Conservation (phyloP, 169 alveolate species). For the Plasmodium malariae region DNA sequence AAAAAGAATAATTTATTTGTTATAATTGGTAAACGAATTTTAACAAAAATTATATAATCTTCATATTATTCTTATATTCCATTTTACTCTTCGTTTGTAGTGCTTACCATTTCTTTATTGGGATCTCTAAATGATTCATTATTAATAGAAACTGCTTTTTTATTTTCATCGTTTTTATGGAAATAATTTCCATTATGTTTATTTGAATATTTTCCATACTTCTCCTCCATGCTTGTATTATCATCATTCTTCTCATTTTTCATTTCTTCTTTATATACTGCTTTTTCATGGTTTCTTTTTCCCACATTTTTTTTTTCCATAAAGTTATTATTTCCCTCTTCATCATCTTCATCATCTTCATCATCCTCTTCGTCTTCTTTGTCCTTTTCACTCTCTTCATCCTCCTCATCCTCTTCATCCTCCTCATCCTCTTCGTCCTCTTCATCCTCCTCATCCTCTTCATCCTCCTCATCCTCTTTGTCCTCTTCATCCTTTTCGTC, state of each 20-base stretch:
- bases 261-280: not conserved
- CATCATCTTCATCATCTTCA: not conserved
- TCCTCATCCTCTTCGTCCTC: conserved; percentile 8
- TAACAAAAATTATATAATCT: not conserved
- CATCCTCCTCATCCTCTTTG: not conserved
- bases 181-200: conserved; percentile 9
- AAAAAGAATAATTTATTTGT: too few species aligned
- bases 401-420: not conserved
- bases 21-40: too few species aligned
- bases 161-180: not conserved
- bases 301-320: not conserved
- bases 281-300: conserved; percentile 3
- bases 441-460: not conserved
- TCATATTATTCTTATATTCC: not conserved
- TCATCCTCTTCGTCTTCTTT: not conserved
- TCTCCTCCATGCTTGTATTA: not conserved
- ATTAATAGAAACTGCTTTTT: not conserved
- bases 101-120: conserved; percentile 39
- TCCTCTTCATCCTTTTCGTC: not conserved
- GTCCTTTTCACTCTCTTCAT: not conserved
- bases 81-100: not conserved
- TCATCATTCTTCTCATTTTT: not conserved
- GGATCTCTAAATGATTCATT: not conserved
- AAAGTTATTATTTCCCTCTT: not conserved
- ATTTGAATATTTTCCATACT: conserved; percentile 17